Percentiles rank a stretch among this genome's conserved stretches.
phyloP scores from a whole-genome alignment of 2,329 filamentous ascomycete genomes.

The Epicoccum sorghinum region DNA sequence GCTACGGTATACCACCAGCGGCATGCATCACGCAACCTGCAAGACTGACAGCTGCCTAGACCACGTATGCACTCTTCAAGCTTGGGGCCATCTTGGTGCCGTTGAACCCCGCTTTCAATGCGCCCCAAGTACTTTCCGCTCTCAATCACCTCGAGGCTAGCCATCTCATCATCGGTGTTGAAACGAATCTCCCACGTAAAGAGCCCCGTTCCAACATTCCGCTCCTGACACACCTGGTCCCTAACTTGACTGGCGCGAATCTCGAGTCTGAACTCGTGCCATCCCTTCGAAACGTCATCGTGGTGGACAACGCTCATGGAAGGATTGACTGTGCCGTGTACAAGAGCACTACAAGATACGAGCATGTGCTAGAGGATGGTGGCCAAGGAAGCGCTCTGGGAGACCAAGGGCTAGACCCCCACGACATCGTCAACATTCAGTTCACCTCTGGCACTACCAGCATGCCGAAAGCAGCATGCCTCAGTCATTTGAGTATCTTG shows the following conservation, averaged over 20 bases:
- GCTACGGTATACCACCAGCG: slow-evolving; percentile 63
- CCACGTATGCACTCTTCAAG: slow-evolving; percentile 89
- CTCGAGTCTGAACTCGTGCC: slow-evolving; percentile 67
- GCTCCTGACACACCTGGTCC: slow-evolving; percentile 61
- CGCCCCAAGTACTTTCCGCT: slow-evolving; percentile 76
- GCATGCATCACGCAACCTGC: not conserved
- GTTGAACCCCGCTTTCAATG: slow-evolving; percentile 88
- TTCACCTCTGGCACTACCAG: slow-evolving; percentile 97
- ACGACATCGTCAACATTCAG: slow-evolving; percentile 90
- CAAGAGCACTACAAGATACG: slow-evolving; percentile 50
- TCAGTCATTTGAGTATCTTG: slow-evolving; percentile 83
- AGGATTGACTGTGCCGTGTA: slow-evolving; percentile 54
- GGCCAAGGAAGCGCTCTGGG: slow-evolving; percentile 51
- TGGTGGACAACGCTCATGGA: slow-evolving; percentile 77
- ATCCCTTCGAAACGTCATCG: slow-evolving; percentile 70
- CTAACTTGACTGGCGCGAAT: slow-evolving; percentile 52
- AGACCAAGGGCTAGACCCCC: slow-evolving; percentile 57
- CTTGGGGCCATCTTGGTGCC: slow-evolving; percentile 94
- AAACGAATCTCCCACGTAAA: slow-evolving; percentile 79
- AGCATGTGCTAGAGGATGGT: slow-evolving; percentile 54
- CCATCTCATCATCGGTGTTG: slow-evolving; percentile 82
- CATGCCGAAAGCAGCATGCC: slow-evolving; percentile 86
- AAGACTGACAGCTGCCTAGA: slow-evolving; percentile 41
- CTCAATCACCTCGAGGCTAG: slow-evolving; percentile 75
- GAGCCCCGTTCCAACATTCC: slow-evolving; percentile 64